Evolutionary conservation across 179 eudicot species (phyloP).

Genomic region (Carnegiea gigantea): DNA sequence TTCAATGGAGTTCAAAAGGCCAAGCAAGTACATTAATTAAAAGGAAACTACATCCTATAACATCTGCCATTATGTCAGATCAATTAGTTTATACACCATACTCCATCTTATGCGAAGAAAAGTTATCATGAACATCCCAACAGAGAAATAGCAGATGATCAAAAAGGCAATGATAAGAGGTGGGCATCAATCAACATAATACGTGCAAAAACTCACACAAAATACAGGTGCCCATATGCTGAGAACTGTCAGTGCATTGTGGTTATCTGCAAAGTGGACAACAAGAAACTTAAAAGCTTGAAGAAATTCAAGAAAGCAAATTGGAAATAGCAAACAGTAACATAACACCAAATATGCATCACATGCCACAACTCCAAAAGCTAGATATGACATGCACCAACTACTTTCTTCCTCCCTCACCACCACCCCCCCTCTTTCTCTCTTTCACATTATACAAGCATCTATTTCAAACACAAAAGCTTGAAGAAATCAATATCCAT

Average conservation of each 20-base stretch:
- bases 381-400: too few species aligned
- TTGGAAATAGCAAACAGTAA: too few species aligned
- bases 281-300: neutral
- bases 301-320: neutral
- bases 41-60: neutral
- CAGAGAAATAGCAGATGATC: neutral
- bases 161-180: neutral
- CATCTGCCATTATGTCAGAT: neutral
- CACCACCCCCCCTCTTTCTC: too few species aligned
- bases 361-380: too few species aligned
- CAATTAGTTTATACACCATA: neutral
- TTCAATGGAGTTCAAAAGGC: neutral
- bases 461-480: neutral
- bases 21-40: neutral
- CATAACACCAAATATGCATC: too few species aligned
- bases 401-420: too few species aligned
- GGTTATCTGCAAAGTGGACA: constrained; percentile 68
- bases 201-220: constrained; percentile 61
- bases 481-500: neutral
- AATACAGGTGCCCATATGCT: constrained; percentile 94
- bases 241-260: constrained; percentile 80
- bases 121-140: neutral
- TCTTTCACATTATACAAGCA: too few species aligned
- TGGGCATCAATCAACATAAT: neutral
- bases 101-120: neutral